phyloP scores from a whole-genome alignment of 257 asterid genomes.

The Solanum peruvianum region DNA sequence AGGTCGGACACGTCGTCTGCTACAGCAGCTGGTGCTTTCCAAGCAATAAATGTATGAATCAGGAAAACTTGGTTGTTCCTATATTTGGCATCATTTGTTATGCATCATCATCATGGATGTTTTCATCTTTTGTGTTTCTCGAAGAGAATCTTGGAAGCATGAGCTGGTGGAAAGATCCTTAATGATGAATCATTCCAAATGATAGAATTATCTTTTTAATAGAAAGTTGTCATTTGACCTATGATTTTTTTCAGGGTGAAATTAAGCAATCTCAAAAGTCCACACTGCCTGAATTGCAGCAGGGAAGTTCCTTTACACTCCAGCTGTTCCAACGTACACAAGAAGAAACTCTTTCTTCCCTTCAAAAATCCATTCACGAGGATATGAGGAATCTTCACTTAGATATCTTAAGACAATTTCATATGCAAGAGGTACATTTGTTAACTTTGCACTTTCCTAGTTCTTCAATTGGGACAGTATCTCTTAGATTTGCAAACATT shows the following conservation, averaged over 20 bases:
- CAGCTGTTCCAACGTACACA: slow-evolving; percentile 91
- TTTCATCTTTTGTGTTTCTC: background rate
- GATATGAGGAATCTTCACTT: slow-evolving; percentile 89
- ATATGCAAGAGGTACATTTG: slow-evolving; percentile 77
- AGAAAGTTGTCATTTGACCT: background rate
- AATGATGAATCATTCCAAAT: background rate
- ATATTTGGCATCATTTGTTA: slow-evolving; percentile 1
- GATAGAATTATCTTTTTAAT: background rate
- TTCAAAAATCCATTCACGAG: slow-evolving; percentile 85
- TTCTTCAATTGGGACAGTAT: background rate
- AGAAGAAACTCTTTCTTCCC: slow-evolving; percentile 74
- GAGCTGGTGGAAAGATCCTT: slow-evolving; percentile 1
- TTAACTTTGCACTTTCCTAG: background rate
- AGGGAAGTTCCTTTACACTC: slow-evolving; percentile 70
- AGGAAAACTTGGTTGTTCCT: background rate
- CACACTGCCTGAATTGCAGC: slow-evolving; percentile 46
- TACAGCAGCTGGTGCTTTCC: slow-evolving; percentile 28
- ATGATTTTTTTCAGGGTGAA: slow-evolving; percentile 47
- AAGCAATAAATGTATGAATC: slow-evolving; percentile 51
- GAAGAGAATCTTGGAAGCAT: background rate
- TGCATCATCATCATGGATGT: background rate
- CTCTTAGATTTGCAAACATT: background rate
- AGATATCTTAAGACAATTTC: slow-evolving; percentile 78
- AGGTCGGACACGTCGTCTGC: slow-evolving; percentile 54
- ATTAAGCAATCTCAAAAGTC: slow-evolving; percentile 24